Evolutionary conservation across 345 rosid species (phyloP), one percentile per base, ranked within the genome.

Genomic region (Xanthoceras sorbifolium): DNA sequence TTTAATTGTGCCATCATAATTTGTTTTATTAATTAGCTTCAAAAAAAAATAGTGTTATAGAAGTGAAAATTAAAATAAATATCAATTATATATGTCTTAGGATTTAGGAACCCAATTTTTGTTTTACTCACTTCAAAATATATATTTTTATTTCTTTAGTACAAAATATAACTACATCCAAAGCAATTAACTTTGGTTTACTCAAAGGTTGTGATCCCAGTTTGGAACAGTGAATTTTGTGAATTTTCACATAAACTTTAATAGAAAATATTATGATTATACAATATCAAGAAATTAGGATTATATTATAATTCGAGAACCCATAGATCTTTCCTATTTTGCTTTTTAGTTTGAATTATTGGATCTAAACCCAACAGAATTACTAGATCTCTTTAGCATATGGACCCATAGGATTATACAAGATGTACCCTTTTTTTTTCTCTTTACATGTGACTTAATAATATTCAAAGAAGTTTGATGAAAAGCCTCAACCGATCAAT

Each of bases 381-480:
- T 46, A 46, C 18, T 46, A 46, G 60, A 54, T 18, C 11, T 22
- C n/a, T 48, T 7, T 57, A 57, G 12, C 8, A 22, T 57, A 22
- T 6, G 62, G 62, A 57, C 14, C 26, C 61, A 55, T 28, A 20
- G 9, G 23, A 57, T 57, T 57, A 55, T 55, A 55, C 25, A 55
- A n/a, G 22, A 55, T 20, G 12, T 55, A 22, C 11, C 3, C 9
- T 1, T 23, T 57, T 8, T 14, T 57, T 57, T 9, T 28, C 12
- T 28, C 59, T 42, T 3, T 8, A 8, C 77, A 46, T 67, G 75
- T 67, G 71, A 57, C 42, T 67, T 64, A 55, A 46, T 22, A 57
- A 57, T 57, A 57, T 57, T 69, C 63, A 74, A 77, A 54, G 73
- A 78, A 65, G 65, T 79, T 68, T 77, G 81, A 78, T 85, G 67